Conservation (phyloP, 257 asterid species). For the Rhazya stricta region DNA sequence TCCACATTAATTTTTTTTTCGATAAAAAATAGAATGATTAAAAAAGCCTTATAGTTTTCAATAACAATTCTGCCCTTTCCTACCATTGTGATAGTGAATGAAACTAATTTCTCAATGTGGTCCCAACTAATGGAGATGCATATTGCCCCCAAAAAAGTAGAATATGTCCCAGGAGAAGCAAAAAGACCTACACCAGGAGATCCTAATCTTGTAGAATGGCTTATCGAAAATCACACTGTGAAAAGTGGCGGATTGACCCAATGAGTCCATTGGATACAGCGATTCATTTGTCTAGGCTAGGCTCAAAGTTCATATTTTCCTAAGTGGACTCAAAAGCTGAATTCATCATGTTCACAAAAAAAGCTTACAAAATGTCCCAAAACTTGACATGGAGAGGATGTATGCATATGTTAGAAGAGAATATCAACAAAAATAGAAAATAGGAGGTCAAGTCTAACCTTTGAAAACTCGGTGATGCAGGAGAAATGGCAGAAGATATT, state of each 20-base stretch:
- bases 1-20: too few relatives aligned
- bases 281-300: constrained; percentile 9
- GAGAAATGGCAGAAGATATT: too few relatives aligned
- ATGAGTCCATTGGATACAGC: constrained; percentile 7
- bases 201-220: not conserved
- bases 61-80: too few relatives aligned
- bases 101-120: too few relatives aligned
- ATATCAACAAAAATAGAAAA: not conserved
- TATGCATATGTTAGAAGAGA: not conserved
- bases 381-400: not conserved
- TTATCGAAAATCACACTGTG: not conserved
- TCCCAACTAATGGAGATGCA: too few relatives aligned
- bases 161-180: not conserved
- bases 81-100: too few relatives aligned
- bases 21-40: too few relatives aligned
- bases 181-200: not conserved
- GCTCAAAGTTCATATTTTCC: not conserved
- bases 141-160: too few relatives aligned
- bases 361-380: not conserved
- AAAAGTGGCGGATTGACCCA: constrained; percentile 3
- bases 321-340: not conserved
- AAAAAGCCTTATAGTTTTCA: too few relatives aligned
- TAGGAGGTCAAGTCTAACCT: not conserved
- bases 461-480: not conserved
- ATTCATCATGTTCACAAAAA: not conserved